Base-by-base conservation (phyloP, 2,329 filamentous ascomycete species). In the Hawksworthiomyces lignivorus region DNA sequence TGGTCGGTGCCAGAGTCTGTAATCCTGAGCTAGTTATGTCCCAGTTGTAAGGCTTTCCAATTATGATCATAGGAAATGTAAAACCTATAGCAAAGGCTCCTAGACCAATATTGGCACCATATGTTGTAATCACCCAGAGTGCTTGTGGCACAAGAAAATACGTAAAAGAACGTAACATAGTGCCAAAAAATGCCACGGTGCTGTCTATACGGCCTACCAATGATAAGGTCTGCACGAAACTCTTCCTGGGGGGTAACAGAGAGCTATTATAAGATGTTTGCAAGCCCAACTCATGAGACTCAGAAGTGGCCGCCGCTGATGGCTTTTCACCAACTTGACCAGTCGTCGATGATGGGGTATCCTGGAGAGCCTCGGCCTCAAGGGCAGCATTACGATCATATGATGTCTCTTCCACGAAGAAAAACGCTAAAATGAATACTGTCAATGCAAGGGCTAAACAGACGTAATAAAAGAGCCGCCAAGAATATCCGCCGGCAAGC, bases 381-480 rank as follows among this genome's bases (percentile, higher is more conserved):
- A 35, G n/a, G 1, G 36, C 41, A 2, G 39, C 33, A 19, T 46
- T 43, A 10, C 52, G 49, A 20, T 52, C 42, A 38, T 51, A 54
- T 0, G 46, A 35, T 0, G 50, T 46, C 36, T 54, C 52, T 30
- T 54, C 52, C 7, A 54, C 50, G 20, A 52, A 45, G 27, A 53
- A 50, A 38, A 54, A 53, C 19, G 50, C 48, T 12, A 52, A 34
- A 14, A 54, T 41, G 7, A 53, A 22, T 4, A 54, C 46, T 3
- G 50, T 49, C 5, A 43, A 43, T 19, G 46, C 51, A 27, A 79
- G 76, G 1, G 72, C 73, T 22, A 72, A 64, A 38, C 68, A 65
- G 32, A 77, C 73, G 55, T 77, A 77, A 62, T 77, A 77, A 59
- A 70, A 77, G 0, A 77, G 63, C 9, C 69, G 61, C 73, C 73